Conservation (phyloP, 1,139 yeast genomes). For the Kodamaea anthophila region DNA sequence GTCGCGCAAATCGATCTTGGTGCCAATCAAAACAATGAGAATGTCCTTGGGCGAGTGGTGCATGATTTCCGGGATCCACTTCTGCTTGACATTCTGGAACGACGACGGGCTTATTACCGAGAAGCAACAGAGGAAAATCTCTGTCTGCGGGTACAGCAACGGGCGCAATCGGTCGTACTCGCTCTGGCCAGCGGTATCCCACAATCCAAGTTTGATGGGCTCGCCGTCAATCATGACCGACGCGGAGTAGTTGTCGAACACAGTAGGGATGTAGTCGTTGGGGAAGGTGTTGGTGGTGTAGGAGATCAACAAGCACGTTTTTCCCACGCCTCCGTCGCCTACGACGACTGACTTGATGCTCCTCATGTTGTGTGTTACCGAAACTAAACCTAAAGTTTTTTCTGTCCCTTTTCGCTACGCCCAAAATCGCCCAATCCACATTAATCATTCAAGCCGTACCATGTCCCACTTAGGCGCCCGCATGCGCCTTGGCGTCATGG, state of each 20-base stretch:
- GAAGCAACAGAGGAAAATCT: constrained; percentile 81
- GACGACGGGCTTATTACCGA: constrained; percentile 80
- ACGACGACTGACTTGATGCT: constrained; percentile 93
- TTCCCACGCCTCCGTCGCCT: constrained; percentile 97
- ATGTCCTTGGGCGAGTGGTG: constrained; percentile 79
- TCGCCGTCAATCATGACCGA: constrained; percentile 80
- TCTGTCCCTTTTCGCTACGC: too few relatives aligned
- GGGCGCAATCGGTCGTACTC: constrained; percentile 92
- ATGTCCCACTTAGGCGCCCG: too few relatives aligned
- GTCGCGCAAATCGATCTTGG: constrained; percentile 80
- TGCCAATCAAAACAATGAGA: constrained; percentile 75
- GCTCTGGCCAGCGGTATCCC: constrained; percentile 99
- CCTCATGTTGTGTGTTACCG: constrained; percentile 45
- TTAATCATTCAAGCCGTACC: too few relatives aligned
- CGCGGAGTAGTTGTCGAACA: constrained; percentile 48
- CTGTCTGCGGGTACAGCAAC: constrained; percentile 87
- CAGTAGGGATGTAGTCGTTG: constrained; percentile 85
- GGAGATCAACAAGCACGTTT: constrained; percentile 84
- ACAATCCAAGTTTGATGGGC: constrained; percentile 74
- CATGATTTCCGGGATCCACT: constrained; percentile 84
- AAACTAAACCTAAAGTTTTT: constrained; percentile 3
- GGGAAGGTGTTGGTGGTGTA: constrained; percentile 86
- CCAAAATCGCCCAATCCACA: too few relatives aligned
- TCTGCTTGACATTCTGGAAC: constrained; percentile 64
- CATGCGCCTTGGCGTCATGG: too few relatives aligned